These are phyloP conservation scores for Myxozyma mucilagina DNA, from an alignment of 805 yeast species.

Conservation along the genomic window DNA sequence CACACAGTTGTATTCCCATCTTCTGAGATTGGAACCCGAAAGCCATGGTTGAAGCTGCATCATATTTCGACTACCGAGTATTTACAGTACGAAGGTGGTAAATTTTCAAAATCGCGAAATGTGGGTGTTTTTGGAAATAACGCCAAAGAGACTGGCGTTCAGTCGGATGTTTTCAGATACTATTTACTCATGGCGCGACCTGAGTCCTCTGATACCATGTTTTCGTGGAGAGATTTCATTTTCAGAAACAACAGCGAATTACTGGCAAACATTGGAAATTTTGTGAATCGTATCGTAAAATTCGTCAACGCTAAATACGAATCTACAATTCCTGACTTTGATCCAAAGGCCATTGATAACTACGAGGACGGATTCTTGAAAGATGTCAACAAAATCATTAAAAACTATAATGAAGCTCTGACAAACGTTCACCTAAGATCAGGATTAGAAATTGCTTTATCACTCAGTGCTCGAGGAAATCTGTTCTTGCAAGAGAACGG, in stretches of 20 bases:
- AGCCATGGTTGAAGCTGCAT: constrained; percentile 86
- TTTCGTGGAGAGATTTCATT: constrained; percentile 94
- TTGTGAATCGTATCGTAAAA: constrained; percentile 89
- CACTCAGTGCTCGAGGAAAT: constrained; percentile 89
- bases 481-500: constrained; percentile 94
- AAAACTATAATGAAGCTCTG: constrained; percentile 66
- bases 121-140: constrained; percentile 98
- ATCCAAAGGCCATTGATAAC: constrained; percentile 49
- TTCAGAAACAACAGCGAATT: constrained; percentile 90
- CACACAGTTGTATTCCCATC: constrained; percentile 98
- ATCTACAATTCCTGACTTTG: constrained; percentile 78
- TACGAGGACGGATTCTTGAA: constrained; percentile 44
- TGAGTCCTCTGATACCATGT: constrained; percentile 92
- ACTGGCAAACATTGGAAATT: constrained; percentile 94
- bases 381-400: constrained; percentile 65
- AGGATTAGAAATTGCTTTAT: constrained; percentile 91
- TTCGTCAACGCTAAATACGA: constrained; percentile 87
- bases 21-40: constrained; percentile 81
- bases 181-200: constrained; percentile 91
- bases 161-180: constrained; percentile 97
- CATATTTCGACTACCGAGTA: constrained; percentile 91
- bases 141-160: constrained; percentile 88
- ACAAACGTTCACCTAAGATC: constrained; percentile 79
- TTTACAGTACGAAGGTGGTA: constrained; percentile 96
- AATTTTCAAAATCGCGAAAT: constrained; percentile 96